Conservation (phyloP, 495 filamentous ascomycete species). For the Lepraria neglecta region DNA sequence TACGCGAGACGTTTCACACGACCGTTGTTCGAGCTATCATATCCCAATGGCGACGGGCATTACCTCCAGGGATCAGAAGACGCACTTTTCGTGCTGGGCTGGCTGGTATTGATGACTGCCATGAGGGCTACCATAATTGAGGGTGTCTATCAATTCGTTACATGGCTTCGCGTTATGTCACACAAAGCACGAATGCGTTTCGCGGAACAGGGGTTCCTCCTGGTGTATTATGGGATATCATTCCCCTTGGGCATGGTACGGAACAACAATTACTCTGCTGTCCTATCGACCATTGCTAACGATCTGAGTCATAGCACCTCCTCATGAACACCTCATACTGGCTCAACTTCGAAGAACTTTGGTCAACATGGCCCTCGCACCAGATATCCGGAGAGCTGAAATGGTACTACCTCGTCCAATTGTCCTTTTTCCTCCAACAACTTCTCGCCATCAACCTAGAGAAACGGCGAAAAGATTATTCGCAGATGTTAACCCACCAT, state of each 20-base stretch:
- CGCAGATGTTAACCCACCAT: conserved; percentile 94
- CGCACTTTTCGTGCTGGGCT: conserved; percentile 69
- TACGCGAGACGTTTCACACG: conserved; percentile 64
- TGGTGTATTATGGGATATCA: conserved; percentile 70
- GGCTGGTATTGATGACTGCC: conserved; percentile 76
- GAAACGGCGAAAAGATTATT: conserved; percentile 85
- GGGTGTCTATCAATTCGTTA: conserved; percentile 10
- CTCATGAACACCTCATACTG: conserved; percentile 49
- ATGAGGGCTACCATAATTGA: conserved; percentile 78
- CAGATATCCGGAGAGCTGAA: conserved; percentile 69
- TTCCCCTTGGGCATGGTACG: conserved; percentile 78
- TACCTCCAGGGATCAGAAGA: conserved; percentile 77
- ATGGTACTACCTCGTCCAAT: conserved; percentile 85
- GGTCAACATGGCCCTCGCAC: conserved; percentile 74
- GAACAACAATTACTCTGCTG: neutral
- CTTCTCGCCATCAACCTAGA: conserved; percentile 92
- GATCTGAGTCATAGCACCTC: neutral
- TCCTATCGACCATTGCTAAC: conserved; percentile 2
- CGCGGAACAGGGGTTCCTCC: conserved; percentile 88
- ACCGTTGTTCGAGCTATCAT: conserved; percentile 79
- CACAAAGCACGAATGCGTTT: conserved; percentile 71
- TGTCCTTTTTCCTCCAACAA: conserved; percentile 91
- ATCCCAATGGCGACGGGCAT: conserved; percentile 60
- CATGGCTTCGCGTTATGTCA: conserved; percentile 56
- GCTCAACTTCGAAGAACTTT: conserved; percentile 69